Conservation (phyloP, 1,284 basidiomycete genomes). For the Rhodofomes roseus region DNA sequence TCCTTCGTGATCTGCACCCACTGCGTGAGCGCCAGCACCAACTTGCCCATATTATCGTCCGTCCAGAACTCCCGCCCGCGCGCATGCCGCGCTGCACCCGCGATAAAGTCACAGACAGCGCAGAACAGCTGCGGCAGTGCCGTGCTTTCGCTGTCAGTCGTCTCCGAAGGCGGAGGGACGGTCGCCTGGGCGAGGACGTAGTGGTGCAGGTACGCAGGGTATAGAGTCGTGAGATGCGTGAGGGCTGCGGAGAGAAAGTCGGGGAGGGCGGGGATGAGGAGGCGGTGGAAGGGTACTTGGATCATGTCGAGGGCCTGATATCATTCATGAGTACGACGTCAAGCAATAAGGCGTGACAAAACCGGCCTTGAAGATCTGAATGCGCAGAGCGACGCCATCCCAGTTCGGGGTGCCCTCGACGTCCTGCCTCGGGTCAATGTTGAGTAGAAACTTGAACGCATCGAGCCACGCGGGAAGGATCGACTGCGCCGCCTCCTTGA, state of each 20-base stretch:
- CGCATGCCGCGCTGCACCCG: slow-evolving; percentile 57
- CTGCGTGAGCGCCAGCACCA: slow-evolving; percentile 62
- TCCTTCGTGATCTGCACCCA: slow-evolving; percentile 88
- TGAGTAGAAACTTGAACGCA: slow-evolving; percentile 79
- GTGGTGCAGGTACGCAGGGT: slow-evolving; percentile 63
- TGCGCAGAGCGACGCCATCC: slow-evolving; percentile 74
- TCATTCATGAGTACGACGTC: neutral
- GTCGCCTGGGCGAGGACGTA: slow-evolving; percentile 61
- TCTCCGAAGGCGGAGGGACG: slow-evolving; percentile 56
- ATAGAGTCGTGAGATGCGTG: slow-evolving; percentile 62
- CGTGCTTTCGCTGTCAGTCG: slow-evolving; percentile 54
- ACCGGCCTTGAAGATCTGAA: slow-evolving; percentile 76
- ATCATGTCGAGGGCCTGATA: slow-evolving; percentile 70
- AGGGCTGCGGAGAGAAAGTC: slow-evolving; percentile 62
- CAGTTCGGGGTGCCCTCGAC: slow-evolving; percentile 57
- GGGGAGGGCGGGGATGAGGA: slow-evolving; percentile 56
- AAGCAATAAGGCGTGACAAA: slow-evolving; percentile 3
- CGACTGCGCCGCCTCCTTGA: slow-evolving; percentile 76
- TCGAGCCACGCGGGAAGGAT: slow-evolving; percentile 89
- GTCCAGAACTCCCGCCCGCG: slow-evolving; percentile 62
- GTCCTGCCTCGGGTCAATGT: slow-evolving; percentile 59
- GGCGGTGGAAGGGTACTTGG: slow-evolving; percentile 72
- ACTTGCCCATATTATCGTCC: slow-evolving; percentile 45
- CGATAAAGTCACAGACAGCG: slow-evolving; percentile 80
- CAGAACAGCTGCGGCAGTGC: slow-evolving; percentile 75